Evolutionary conservation across 495 filamentous ascomycete species (phyloP).

Genomic region (Sordaria brevicollis): DNA sequence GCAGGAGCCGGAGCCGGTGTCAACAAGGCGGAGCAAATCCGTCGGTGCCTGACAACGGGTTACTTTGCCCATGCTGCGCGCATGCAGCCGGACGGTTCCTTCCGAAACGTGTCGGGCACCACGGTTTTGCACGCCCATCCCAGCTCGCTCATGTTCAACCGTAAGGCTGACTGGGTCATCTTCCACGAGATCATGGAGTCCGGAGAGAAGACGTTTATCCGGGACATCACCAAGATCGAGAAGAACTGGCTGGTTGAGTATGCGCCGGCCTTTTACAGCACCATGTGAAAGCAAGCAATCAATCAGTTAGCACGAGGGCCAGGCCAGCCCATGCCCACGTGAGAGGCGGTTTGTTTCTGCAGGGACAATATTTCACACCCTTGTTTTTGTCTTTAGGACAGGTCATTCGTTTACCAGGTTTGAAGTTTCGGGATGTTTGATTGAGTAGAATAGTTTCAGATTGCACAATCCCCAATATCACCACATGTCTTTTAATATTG

Average conservation of each 20-base stretch:
- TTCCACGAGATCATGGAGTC: constrained; percentile 95
- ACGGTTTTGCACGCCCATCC: constrained; percentile 78
- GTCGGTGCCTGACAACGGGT: constrained; percentile 77
- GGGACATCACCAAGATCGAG: constrained; percentile 86
- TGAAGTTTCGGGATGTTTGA: background rate
- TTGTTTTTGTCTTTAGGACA: background rate
- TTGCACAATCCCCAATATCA: background rate
- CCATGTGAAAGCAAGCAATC: constrained; percentile 16
- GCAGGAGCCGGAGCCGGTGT: constrained; percentile 1
- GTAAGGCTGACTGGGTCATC: constrained; percentile 95
- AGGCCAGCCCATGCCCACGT: background rate
- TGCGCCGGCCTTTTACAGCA: constrained; percentile 72
- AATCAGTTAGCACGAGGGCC: background rate
- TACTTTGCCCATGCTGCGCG: constrained; percentile 93
- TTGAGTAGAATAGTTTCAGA: background rate
- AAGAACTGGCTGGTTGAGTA: constrained; percentile 86
- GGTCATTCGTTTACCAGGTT: background rate
- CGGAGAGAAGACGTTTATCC: constrained; percentile 78
- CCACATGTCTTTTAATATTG: background rate
- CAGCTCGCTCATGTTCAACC: constrained; percentile 91
- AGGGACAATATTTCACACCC: background rate
- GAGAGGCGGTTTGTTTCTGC: background rate
- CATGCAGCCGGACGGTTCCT: constrained; percentile 92
- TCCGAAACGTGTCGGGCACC: constrained; percentile 67
- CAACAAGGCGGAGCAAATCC: constrained; percentile 59